Evolutionary conservation across 495 filamentous ascomycete species (phyloP), one percentile per base, ranked within the genome.

Genomic region (Pseudomonodictys pantanalensis): DNA sequence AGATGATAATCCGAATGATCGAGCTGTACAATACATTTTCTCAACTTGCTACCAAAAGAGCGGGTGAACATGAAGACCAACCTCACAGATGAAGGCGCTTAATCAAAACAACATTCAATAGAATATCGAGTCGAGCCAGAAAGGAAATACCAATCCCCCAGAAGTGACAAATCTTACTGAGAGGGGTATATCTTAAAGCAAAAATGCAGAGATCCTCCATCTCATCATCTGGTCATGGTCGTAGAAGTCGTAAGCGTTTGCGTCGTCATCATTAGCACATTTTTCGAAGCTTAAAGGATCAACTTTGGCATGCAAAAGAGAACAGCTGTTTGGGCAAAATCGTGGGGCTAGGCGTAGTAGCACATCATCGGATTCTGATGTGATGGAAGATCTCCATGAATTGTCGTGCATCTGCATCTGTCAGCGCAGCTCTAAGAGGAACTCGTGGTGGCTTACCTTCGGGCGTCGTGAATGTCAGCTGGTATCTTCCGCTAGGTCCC

Each of bases 111-210:
- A 17, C 12, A 44, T 9, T 22, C 8, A 17, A 6, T 15, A 8
- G 8, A 44, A 22, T 44, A 44, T 7, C 7, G 41, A 22, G 20
- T 17, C 6, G 41, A 9, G 17, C 8, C 8, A n/a, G 6, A 28
- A n/a, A 41, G 38, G 5, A 41, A 18, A 41, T 41, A 41, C 38
- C 38, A 44, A 25, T 23, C 9, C 18, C 12, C 9, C 15, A 32
- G 15, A 26, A 25, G 22, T 5, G 20, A 18, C 23, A 8, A 38
- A 41, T 45, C 7, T 35, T 45, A 38, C 20, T 35, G 53, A 63
- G 62, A 62, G 52, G 63, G 63, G 63, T 66, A 66, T 66, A 66
- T 66, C 52, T 49, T 58, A 48, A 35, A 45, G 58, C 58, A 47
- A 48, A 47, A 57, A 28, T 32, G 33, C 52, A 29, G 20, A 53